Evolutionary conservation across 768 basidiomycete species (phyloP).

Genomic region (Clavulina sp.): DNA sequence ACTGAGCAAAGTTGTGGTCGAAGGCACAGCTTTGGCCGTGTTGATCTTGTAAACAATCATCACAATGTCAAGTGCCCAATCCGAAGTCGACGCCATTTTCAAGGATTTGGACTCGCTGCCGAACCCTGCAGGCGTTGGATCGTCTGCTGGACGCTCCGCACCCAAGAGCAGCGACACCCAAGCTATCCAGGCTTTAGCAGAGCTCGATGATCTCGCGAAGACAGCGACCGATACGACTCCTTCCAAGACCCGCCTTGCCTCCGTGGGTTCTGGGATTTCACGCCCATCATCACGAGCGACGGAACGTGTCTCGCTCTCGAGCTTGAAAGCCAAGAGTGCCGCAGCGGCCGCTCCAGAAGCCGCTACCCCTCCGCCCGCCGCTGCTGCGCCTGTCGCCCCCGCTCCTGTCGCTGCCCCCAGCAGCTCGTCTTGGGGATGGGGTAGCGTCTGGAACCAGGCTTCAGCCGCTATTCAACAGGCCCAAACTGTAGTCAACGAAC

Average conservation of each 20-base stretch:
- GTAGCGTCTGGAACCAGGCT: slow-evolving; percentile 65
- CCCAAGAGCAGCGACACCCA: slow-evolving; percentile 34
- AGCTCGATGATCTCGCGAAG: slow-evolving; percentile 67
- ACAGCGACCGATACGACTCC: slow-evolving; percentile 35
- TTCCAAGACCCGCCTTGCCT: too few relatives aligned
- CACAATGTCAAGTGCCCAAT: background rate
- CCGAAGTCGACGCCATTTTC: slow-evolving; percentile 83
- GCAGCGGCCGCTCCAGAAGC: slow-evolving; percentile 30
- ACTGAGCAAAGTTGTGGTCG: background rate
- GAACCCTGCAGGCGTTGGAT: slow-evolving; percentile 9
- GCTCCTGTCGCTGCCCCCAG: slow-evolving; percentile 14
- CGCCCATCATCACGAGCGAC: slow-evolving; percentile 21
- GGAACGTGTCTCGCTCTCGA: slow-evolving; percentile 33
- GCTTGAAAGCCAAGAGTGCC: slow-evolving; percentile 21
- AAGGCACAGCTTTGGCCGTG: background rate
- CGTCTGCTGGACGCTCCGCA: slow-evolving; percentile 11
- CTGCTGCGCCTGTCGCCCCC: slow-evolving; percentile 13
- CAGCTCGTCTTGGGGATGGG: slow-evolving; percentile 34
- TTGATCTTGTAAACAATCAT: background rate
- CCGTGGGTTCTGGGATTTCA: too few relatives aligned
- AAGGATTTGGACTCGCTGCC: slow-evolving; percentile 79
- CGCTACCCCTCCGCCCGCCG: slow-evolving; percentile 14
- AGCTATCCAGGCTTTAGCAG: slow-evolving; percentile 78
- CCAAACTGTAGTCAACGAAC: slow-evolving; percentile 75
- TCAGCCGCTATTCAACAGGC: slow-evolving; percentile 79